A percentile compares a stretch with the other conserved stretches of the same genome.
Conservation (phyloP, 768 basidiomycete genomes). For the Wakefieldia striispora region DNA sequence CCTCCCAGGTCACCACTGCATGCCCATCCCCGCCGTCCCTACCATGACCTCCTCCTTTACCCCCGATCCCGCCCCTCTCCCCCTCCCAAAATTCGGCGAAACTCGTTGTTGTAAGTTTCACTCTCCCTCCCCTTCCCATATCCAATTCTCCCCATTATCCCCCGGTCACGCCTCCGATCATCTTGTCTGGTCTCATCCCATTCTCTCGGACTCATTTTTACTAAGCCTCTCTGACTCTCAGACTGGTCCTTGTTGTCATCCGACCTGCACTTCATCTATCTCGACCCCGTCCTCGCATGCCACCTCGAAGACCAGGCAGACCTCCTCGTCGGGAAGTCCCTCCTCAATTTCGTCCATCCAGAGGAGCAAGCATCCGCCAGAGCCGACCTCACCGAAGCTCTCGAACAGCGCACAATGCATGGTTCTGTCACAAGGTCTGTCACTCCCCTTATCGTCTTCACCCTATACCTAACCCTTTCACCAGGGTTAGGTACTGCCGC, state of each 20-base stretch:
- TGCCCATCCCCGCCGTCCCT: slow-evolving; percentile 28
- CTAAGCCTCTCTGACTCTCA: slow-evolving; percentile 31
- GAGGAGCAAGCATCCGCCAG: slow-evolving; percentile 77
- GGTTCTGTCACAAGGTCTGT: slow-evolving; percentile 78
- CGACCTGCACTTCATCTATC: slow-evolving; percentile 74
- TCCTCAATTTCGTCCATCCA: slow-evolving; percentile 80
- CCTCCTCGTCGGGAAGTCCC: slow-evolving; percentile 64
- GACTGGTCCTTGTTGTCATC: slow-evolving; percentile 83
- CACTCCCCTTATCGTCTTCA: slow-evolving; percentile 1
- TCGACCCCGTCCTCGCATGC: slow-evolving; percentile 73
- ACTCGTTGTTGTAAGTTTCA: slow-evolving; percentile 81
- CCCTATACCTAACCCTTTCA: slow-evolving; percentile 24
- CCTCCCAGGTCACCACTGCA: slow-evolving; percentile 34
- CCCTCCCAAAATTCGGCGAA: slow-evolving; percentile 60
- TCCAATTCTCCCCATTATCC: slow-evolving; percentile 3
- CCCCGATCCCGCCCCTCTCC: slow-evolving; percentile 36
- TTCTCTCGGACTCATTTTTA: slow-evolving; percentile 14
- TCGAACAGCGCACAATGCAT: slow-evolving; percentile 72
- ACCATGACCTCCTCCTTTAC: slow-evolving; percentile 27
- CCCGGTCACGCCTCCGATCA: slow-evolving; percentile 25
- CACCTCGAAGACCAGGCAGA: slow-evolving; percentile 74
- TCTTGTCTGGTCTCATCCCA: slow-evolving; percentile 9
- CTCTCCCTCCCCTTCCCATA: slow-evolving; percentile 25
- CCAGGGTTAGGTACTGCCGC: slow-evolving; percentile 76
- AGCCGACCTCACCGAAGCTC: slow-evolving; percentile 69